phyloP scores from a whole-genome alignment of 345 rosid species.

The Viola odorata region DNA sequence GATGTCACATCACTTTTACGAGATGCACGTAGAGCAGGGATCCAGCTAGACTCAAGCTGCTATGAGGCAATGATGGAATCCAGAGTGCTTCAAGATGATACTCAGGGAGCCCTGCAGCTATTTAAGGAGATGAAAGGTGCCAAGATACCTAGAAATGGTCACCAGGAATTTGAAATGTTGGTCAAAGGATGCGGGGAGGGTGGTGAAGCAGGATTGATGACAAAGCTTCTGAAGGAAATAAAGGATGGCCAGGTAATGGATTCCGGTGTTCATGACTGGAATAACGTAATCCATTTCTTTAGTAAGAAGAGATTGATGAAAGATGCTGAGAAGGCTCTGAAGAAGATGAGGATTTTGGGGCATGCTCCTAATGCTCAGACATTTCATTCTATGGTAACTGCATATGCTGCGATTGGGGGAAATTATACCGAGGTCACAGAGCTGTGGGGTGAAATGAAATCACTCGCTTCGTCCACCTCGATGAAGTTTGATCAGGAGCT shows the following conservation, averaged over 20 bases:
- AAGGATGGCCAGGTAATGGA: conserved; percentile 70
- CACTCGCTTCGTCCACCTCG: conserved; percentile 50
- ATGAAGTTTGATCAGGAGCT: conserved; percentile 91
- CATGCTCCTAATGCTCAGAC: conserved; percentile 85
- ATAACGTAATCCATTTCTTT: conserved; percentile 84
- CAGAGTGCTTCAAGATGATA: conserved; percentile 55
- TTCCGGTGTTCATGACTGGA: conserved; percentile 82
- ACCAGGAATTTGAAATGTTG: conserved; percentile 57
- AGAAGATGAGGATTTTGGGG: conserved; percentile 81
- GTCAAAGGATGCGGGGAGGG: conserved; percentile 60
- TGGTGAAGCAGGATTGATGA: conserved; percentile 68
- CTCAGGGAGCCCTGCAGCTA: conserved; percentile 62
- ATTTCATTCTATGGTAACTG: conserved; percentile 91
- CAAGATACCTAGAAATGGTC: conserved; percentile 50
- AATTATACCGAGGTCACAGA: conserved; percentile 87
- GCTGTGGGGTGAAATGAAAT: conserved; percentile 95
- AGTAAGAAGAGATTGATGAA: conserved; percentile 84
- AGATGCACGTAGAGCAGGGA: conserved; percentile 85
- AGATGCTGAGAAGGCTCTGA: conserved; percentile 89
- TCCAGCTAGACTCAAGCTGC: conserved; percentile 78
- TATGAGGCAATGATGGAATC: conserved; percentile 65
- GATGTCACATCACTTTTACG: conserved; percentile 62
- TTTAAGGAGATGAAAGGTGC: conserved; percentile 80
- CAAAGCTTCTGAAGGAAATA: conserved; percentile 75
- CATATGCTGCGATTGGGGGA: conserved; percentile 80